phyloP scores from a whole-genome alignment of 2,329 filamentous ascomycete genomes.

The Daldinia sp. region DNA sequence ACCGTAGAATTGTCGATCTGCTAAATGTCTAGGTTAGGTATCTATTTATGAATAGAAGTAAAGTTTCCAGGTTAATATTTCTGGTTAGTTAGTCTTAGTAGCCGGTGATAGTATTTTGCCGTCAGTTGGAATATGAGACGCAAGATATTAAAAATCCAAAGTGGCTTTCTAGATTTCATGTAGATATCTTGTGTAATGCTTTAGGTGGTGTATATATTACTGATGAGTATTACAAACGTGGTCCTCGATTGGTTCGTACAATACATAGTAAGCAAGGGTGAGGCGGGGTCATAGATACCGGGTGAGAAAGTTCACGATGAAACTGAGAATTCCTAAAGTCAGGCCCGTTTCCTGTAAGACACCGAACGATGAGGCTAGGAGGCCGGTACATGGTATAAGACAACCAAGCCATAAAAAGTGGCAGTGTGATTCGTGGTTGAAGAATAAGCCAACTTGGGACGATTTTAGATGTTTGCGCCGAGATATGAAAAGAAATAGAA shows the following conservation, averaged over 20 bases:
- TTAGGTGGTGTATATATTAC: not conserved
- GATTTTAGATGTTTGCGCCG: constrained; percentile 6
- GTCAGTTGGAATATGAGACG: not conserved
- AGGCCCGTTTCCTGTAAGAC: not conserved
- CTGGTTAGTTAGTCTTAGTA: not conserved
- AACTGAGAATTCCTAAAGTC: not conserved
- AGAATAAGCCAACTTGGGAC: not conserved
- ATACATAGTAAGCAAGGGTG: not conserved
- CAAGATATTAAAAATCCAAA: not conserved
- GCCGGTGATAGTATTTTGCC: not conserved
- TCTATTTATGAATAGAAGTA: too few species aligned
- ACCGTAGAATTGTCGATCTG: not conserved
- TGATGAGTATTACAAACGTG: not conserved
- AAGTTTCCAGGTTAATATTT: too few species aligned
- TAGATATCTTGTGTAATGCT: not conserved
- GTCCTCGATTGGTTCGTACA: not conserved
- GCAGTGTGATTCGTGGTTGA: constrained; percentile 6
- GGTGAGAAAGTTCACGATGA: not conserved
- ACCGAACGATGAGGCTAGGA: not conserved
- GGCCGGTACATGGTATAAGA: not conserved
- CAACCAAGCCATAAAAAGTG: not conserved
- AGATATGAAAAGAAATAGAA: constrained; percentile 24
- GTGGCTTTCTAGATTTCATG: not conserved
- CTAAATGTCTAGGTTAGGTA: too few species aligned
- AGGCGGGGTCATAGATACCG: not conserved